These are phyloP conservation scores for Cucurbita argyrosperma DNA, from an alignment of 306 rosid genomes.

Conservation along the genomic window DNA sequence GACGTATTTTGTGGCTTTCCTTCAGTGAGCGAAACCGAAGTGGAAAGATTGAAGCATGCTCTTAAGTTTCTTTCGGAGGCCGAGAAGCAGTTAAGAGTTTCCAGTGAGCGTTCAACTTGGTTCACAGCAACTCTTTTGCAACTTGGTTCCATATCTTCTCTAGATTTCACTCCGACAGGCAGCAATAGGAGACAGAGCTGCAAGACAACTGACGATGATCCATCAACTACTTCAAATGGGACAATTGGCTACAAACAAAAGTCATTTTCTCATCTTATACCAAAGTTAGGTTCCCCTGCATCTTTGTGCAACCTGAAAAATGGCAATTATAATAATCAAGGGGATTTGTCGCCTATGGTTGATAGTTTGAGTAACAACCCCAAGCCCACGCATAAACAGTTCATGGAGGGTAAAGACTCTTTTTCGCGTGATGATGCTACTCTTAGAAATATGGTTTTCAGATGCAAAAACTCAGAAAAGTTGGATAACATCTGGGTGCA, in stretches of 20 bases:
- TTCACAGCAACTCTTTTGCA: constrained; percentile 89
- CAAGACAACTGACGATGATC: constrained; percentile 63
- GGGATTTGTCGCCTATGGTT: constrained; percentile 25
- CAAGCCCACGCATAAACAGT: constrained; percentile 32
- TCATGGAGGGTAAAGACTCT: constrained; percentile 34
- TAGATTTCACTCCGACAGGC: constrained; percentile 60
- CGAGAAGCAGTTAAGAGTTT: constrained; percentile 81
- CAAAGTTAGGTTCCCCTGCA: constrained; percentile 32
- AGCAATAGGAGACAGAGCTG: constrained; percentile 83
- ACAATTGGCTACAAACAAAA: constrained; percentile 30
- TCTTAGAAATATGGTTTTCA: constrained; percentile 38
- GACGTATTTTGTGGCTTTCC: constrained; percentile 24
- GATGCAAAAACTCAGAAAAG: constrained; percentile 54
- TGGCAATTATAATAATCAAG: constrained; percentile 28
- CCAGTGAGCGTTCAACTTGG: constrained; percentile 96
- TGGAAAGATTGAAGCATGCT: constrained; percentile 86
- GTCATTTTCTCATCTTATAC: constrained; percentile 37
- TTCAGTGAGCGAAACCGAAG: constrained; percentile 70
- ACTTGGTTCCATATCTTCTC: constrained; percentile 80
- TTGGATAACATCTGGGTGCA: constrained; percentile 57
- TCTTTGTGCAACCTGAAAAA: constrained; percentile 32
- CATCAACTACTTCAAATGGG: constrained; percentile 73
- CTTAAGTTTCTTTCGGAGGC: constrained; percentile 94
- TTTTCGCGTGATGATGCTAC: constrained; percentile 38
- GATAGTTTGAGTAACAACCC: constrained; percentile 33